phyloP scores from a whole-genome alignment of 768 basidiomycete genomes.

The Harrya chromipes region DNA sequence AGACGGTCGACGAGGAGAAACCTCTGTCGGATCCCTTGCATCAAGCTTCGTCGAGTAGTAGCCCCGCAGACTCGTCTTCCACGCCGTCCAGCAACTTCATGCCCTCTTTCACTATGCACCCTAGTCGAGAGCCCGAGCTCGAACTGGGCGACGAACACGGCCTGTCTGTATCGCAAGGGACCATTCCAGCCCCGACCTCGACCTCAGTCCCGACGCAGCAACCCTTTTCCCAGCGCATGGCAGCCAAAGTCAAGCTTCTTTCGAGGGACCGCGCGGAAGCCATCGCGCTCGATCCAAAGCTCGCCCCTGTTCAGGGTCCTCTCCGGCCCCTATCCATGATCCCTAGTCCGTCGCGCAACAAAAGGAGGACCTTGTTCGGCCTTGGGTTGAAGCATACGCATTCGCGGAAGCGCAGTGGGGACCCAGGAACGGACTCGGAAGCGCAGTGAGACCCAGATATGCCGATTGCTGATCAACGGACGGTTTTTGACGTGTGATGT shows the following conservation, averaged over 20 bases:
- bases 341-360: constrained; percentile 13
- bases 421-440: not conserved
- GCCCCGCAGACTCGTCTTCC: constrained; percentile 13
- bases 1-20: constrained; percentile 21
- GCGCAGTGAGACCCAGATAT: not conserved
- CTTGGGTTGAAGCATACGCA: constrained; percentile 11
- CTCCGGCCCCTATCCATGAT: constrained; percentile 29
- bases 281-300: constrained; percentile 30
- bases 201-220: not conserved
- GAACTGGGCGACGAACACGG: not conserved
- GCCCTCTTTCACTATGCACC: constrained; percentile 14
- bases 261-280: constrained; percentile 26
- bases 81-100: constrained; percentile 10
- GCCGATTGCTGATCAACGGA: too few species aligned
- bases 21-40: constrained; percentile 8
- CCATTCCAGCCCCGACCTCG: not conserved
- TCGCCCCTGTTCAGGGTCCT: constrained; percentile 31
- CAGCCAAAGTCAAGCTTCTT: constrained; percentile 17
- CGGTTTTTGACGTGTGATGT: not conserved
- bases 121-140: not conserved
- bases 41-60: constrained; percentile 7
- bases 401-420: not conserved
- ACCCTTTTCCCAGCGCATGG: constrained; percentile 11
- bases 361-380: constrained; percentile 21
- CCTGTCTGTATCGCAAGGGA: not conserved